phyloP scores from a whole-genome alignment of 805 yeast species.

The Maudiozyma pseudohumilis region DNA sequence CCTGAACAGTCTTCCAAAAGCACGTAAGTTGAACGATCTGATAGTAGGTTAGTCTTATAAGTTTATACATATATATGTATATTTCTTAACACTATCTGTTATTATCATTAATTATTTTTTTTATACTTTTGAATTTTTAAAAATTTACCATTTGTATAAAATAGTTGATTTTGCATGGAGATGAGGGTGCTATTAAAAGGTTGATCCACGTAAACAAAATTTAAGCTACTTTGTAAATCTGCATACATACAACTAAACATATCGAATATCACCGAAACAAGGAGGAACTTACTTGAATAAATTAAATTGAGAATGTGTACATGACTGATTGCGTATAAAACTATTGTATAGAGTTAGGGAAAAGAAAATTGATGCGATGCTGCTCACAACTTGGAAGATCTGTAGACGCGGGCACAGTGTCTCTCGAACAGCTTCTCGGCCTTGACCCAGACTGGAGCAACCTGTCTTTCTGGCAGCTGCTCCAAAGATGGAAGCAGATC shows the following conservation, averaged over 20 bases:
- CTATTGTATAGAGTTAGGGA: no score
- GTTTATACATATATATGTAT: neutral
- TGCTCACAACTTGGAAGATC: conserved; percentile 35
- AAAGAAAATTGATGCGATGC: neutral
- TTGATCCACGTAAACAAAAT: no score
- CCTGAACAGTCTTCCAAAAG: conserved; percentile 20
- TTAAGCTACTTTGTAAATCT: no score
- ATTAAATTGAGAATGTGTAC: no score
- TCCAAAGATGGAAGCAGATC: conserved; percentile 86
- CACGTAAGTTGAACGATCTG: conserved; percentile 12
- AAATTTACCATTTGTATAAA: no score
- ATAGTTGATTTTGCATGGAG: no score
- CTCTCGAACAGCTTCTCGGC: conserved; percentile 78
- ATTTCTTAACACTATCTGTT: neutral
- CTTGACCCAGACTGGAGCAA: conserved; percentile 84
- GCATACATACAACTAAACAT: no score
- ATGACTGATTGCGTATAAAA: no score
- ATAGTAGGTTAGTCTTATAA: conserved; percentile 3
- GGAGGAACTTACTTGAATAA: no score
- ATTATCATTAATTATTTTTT: neutral
- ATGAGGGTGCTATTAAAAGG: no score
- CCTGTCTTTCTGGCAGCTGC: conserved; percentile 69
- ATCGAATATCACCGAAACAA: no score
- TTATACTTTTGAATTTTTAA: neutral
- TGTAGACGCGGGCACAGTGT: conserved; percentile 66